phyloP scores from a whole-genome alignment of 768 basidiomycete genomes.

The Kwoniella shandongensis region DNA sequence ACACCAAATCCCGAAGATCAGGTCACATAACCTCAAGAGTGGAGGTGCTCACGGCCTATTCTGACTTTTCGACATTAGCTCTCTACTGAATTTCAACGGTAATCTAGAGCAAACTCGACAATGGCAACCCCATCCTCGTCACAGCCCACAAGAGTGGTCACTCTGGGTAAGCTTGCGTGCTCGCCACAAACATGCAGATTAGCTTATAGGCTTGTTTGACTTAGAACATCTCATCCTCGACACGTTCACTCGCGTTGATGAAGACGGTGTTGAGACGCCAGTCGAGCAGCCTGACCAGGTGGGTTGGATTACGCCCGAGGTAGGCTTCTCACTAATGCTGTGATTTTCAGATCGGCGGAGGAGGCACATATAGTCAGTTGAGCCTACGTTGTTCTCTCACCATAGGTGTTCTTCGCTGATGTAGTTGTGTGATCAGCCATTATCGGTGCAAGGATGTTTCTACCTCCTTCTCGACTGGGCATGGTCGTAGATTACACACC shows the following conservation, averaged over 20 bases:
- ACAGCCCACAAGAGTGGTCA: neutral
- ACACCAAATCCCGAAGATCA: neutral
- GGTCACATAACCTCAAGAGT: too few relatives aligned
- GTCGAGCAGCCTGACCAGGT: constrained; percentile 34
- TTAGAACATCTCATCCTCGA: constrained; percentile 44
- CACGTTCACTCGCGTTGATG: constrained; percentile 33
- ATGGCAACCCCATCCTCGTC: too few relatives aligned
- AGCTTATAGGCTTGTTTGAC: too few relatives aligned
- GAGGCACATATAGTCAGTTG: constrained; percentile 36
- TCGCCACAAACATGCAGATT: too few relatives aligned
- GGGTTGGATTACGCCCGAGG: neutral
- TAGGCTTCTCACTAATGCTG: neutral
- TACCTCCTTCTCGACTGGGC: constrained; percentile 27
- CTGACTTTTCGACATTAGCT: too few relatives aligned
- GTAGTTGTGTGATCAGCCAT: constrained; percentile 26
- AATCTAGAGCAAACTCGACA: too few relatives aligned
- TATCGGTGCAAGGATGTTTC: constrained; percentile 38
- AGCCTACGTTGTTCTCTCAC: neutral
- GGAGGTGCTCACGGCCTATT: too few relatives aligned
- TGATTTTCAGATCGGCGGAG: constrained; percentile 35
- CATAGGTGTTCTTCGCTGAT: neutral
- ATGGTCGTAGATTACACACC: constrained; percentile 39
- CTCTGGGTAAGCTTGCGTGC: constrained; percentile 4
- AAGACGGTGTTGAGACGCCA: constrained; percentile 28
- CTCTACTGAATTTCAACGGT: too few relatives aligned